These are phyloP conservation scores for Austroboletus novae-zelandiae DNA, from an alignment of 1,284 basidiomycete species.

Conservation along the genomic window DNA sequence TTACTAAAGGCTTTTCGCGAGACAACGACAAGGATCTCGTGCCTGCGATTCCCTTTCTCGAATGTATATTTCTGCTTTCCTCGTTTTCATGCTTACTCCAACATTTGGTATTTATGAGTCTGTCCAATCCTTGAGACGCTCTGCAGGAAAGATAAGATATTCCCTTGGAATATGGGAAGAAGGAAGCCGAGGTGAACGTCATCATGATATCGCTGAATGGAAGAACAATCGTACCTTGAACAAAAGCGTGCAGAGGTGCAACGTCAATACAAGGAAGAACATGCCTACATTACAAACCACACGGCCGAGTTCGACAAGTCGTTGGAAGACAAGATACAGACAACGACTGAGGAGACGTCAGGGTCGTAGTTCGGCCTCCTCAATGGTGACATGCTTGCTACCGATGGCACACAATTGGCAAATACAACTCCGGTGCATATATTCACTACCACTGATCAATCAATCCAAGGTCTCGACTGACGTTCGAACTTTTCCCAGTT, in stretches of 20 bases:
- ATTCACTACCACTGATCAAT: too few species aligned
- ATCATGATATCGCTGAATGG: conserved; percentile 82
- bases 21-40: conserved; percentile 63
- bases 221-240: conserved; percentile 82
- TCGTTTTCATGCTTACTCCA: conserved; percentile 28
- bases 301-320: conserved; percentile 77
- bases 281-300: conserved; percentile 83
- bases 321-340: conserved; percentile 81
- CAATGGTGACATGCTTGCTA: conserved; percentile 5
- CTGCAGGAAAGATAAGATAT: conserved; percentile 86
- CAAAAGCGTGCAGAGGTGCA: conserved; percentile 88
- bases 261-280: conserved; percentile 80
- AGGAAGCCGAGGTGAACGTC: conserved; percentile 77
- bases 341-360: conserved; percentile 62
- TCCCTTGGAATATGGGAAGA: conserved; percentile 84
- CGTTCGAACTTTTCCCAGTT: too few species aligned
- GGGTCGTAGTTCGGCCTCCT: conserved; percentile 45
- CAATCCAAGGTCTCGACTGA: too few species aligned
- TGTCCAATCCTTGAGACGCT: conserved; percentile 88
- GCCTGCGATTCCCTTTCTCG: conserved; percentile 94
- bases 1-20: too few species aligned
- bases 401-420: too few species aligned
- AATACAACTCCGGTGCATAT: too few species aligned
- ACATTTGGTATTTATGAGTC: conserved; percentile 89
- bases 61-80: conserved; percentile 57